Base-by-base conservation (phyloP, 345 rosid species). In the Eucalyptus sp. region DNA sequence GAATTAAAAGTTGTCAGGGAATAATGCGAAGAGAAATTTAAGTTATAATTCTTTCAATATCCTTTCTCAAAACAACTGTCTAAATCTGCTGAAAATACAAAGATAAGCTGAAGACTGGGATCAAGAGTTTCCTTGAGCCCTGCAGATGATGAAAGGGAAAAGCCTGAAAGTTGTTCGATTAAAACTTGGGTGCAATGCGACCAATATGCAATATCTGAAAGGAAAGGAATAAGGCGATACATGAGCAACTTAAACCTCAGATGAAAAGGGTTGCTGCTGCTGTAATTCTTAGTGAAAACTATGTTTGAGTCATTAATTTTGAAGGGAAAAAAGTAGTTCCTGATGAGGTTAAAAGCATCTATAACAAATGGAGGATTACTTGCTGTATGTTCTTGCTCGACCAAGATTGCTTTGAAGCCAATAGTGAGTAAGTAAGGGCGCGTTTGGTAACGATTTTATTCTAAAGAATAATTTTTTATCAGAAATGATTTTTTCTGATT, bases 371-470 rank as follows among this genome's bases (percentile, higher is more conserved):
- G 48, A 46, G 48, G 48, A 46, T 46, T 46, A 46, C 48, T 46
- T 46, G 48, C 48, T 2, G 48, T 46, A 24, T 10, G 64, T 58
- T 58, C 64, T 58, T 58, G n/a, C 13, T 24, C 13, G 64, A 58
- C 64, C 7, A 24, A 8, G 64, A 10, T 29, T 10, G n/a, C 64
- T 24, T 58, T 51, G 62, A 56, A 24, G 62, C 62, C 7, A 14
- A 58, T 25, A 8, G n/a, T 10, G 62, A 24, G 62, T 24, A 7
- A 24, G 48, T 46, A 9, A 46, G 0, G 48, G 11, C 48, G 7
- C 48, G 1, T 46, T 9, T 46, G 3, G 2, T 46, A 46, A 46
- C 3, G 3, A 46, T 9, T 9, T 8, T 46, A 0, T 46, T 46
- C 11, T 11, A 1, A 9, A 46, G 2, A 46, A 46, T 0, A 46